Conservation (phyloP, 148 eudicot genomes). For the Heliamphora exappendiculata region DNA sequence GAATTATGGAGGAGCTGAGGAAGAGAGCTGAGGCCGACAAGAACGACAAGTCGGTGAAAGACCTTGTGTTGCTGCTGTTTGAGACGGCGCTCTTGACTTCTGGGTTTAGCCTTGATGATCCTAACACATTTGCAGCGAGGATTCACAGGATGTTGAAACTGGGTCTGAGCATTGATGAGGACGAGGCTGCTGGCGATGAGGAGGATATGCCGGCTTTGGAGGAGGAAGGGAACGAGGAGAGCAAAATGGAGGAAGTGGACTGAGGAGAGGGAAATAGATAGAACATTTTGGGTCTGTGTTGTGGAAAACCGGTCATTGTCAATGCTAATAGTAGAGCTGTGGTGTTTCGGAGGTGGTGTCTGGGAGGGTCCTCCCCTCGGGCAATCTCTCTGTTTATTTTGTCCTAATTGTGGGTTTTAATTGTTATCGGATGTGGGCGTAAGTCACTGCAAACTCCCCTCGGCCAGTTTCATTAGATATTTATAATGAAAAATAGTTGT, state of each 20-base stretch:
- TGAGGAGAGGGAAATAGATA: slow-evolving; percentile 5
- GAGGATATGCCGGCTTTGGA: slow-evolving; percentile 66
- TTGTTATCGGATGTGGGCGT: background rate
- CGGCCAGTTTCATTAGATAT: no score
- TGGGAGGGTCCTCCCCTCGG: background rate
- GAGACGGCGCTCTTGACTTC: slow-evolving; percentile 84
- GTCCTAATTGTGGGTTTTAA: background rate
- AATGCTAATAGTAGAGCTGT: no score
- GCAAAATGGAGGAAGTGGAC: slow-evolving; percentile 96
- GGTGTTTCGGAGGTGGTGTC: background rate
- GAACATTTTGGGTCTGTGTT: background rate
- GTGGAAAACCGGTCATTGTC: background rate
- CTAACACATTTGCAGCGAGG: slow-evolving; percentile 59
- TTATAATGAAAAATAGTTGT: no score
- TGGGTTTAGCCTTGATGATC: slow-evolving; percentile 80
- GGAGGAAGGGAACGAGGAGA: slow-evolving; percentile 77
- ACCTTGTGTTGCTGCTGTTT: slow-evolving; percentile 68
- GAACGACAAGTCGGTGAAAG: slow-evolving; percentile 86
- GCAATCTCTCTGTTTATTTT: no score
- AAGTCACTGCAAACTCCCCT: background rate
- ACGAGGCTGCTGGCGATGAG: slow-evolving; percentile 43
- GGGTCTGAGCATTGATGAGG: slow-evolving; percentile 82
- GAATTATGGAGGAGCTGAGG: slow-evolving; percentile 87
- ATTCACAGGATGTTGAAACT: slow-evolving; percentile 89
- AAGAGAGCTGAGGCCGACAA: slow-evolving; percentile 84